These are phyloP conservation scores for Boletus rufocinnamomeus DNA, from an alignment of 768 basidiomycete genomes.

Conservation along the genomic window DNA sequence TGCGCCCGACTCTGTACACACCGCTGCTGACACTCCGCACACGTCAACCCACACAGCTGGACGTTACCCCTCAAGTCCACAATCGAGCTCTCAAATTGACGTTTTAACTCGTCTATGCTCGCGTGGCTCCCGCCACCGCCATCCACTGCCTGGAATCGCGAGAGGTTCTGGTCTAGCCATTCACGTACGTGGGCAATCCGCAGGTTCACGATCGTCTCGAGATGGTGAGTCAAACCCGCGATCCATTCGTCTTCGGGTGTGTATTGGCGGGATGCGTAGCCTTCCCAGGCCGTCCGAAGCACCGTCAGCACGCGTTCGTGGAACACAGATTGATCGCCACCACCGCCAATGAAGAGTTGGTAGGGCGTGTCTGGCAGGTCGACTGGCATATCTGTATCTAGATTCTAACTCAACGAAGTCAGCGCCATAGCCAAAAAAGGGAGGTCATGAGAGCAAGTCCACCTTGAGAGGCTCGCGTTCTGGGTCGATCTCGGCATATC, in stretches of 20 bases:
- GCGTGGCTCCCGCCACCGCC: background rate
- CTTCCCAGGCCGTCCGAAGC: slow-evolving; percentile 24
- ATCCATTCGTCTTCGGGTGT: slow-evolving; percentile 40
- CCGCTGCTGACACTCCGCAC: slow-evolving; percentile 47
- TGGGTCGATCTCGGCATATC: slow-evolving; percentile 47
- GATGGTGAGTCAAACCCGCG: slow-evolving; percentile 37
- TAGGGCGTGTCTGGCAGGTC: slow-evolving; percentile 38
- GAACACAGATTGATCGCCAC: slow-evolving; percentile 14
- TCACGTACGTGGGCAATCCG: slow-evolving; percentile 49
- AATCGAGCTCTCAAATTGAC: slow-evolving; percentile 42
- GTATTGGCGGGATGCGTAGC: slow-evolving; percentile 21
- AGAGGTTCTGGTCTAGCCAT: slow-evolving; percentile 54
- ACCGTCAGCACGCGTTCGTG: slow-evolving; percentile 17
- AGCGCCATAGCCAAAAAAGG: background rate
- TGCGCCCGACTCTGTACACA: slow-evolving; percentile 52
- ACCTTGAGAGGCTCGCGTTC: slow-evolving; percentile 56
- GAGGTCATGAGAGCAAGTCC: background rate
- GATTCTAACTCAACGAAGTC: slow-evolving; percentile 39
- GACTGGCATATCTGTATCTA: slow-evolving; percentile 51
- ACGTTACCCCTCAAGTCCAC: slow-evolving; percentile 49
- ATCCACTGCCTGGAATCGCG: slow-evolving; percentile 42
- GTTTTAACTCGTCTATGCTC: slow-evolving; percentile 43
- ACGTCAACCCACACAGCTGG: slow-evolving; percentile 52
- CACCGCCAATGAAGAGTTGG: slow-evolving; percentile 37
- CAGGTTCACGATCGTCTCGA: slow-evolving; percentile 41